phyloP scores from a whole-genome alignment of 352 stramenopile species.

The Sclerospora graminicola region DNA sequence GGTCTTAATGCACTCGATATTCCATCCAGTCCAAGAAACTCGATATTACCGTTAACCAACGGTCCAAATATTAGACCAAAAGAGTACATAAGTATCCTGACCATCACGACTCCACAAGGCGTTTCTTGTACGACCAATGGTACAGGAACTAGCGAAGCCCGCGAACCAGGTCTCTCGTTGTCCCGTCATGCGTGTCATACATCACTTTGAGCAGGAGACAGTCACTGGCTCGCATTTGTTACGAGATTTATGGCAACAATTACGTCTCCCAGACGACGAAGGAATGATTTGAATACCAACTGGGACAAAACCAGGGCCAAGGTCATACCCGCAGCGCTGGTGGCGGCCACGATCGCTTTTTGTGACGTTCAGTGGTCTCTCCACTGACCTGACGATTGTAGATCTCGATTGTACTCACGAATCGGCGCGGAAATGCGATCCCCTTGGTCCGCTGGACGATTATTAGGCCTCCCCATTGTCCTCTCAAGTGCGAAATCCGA shows the following conservation, averaged over 20 bases:
- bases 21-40: conserved; percentile 16
- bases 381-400: conserved; percentile 22
- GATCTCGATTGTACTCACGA: conserved; percentile 28
- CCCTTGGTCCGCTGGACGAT: conserved; percentile 33
- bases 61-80: conserved; percentile 2
- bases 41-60: conserved; percentile 1
- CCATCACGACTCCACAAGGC: conserved; percentile 16
- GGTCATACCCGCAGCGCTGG: conserved; percentile 16
- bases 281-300: conserved; percentile 13
- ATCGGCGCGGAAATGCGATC: conserved; percentile 5
- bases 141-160: conserved; percentile 7
- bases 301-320: conserved; percentile 10
- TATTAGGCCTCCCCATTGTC: conserved; percentile 35
- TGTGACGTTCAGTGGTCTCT: conserved; percentile 5
- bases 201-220: conserved; percentile 19
- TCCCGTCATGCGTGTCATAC: conserved; percentile 21
- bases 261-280: conserved; percentile 58
- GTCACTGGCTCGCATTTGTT: conserved; percentile 48
- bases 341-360: conserved; percentile 21
- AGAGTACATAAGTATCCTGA: conserved; percentile 23
- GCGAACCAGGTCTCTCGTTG: conserved; percentile 3
- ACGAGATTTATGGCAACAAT: conserved; percentile 67
- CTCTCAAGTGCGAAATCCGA: conserved; percentile 11
- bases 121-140: conserved; percentile 7
- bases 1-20: conserved; percentile 1